phyloP scores from a whole-genome alignment of 805 yeast genomes.

The Blastobotrys americana region DNA sequence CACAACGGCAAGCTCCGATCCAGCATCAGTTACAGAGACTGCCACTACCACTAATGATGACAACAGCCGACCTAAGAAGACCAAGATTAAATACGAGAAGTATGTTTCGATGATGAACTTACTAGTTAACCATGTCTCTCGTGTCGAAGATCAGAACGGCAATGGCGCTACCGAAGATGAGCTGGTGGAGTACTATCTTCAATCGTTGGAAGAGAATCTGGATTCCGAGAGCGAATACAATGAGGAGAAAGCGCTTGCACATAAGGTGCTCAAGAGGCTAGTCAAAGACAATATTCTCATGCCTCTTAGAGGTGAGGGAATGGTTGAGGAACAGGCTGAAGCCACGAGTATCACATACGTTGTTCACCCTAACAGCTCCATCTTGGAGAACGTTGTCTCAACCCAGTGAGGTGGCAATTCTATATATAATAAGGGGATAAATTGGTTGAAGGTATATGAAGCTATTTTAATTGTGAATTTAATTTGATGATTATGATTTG shows the following conservation, averaged over 20 bases:
- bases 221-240: conserved; percentile 63
- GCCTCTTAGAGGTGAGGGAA: conserved; percentile 47
- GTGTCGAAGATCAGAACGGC: conserved; percentile 42
- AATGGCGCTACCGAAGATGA: conserved; percentile 62
- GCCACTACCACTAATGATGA: conserved; percentile 8
- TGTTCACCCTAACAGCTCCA: conserved; percentile 28
- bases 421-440: no score
- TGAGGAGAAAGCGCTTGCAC: conserved; percentile 61
- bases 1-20: neutral
- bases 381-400: neutral
- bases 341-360: conserved; percentile 21
- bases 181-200: conserved; percentile 74
- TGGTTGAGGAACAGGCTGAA: conserved; percentile 29
- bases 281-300: conserved; percentile 79
- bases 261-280: conserved; percentile 73
- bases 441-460: no score
- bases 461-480: no score
- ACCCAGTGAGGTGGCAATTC: no score
- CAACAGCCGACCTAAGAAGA: conserved; percentile 26
- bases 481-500: no score
- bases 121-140: conserved; percentile 59
- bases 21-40: conserved; percentile 6
- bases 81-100: conserved; percentile 73
- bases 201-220: conserved; percentile 63
- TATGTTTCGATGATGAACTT: conserved; percentile 78